These are phyloP conservation scores for Pyropia yezoensis DNA, from an alignment of 23 red algal species.

Conservation along the genomic window DNA sequence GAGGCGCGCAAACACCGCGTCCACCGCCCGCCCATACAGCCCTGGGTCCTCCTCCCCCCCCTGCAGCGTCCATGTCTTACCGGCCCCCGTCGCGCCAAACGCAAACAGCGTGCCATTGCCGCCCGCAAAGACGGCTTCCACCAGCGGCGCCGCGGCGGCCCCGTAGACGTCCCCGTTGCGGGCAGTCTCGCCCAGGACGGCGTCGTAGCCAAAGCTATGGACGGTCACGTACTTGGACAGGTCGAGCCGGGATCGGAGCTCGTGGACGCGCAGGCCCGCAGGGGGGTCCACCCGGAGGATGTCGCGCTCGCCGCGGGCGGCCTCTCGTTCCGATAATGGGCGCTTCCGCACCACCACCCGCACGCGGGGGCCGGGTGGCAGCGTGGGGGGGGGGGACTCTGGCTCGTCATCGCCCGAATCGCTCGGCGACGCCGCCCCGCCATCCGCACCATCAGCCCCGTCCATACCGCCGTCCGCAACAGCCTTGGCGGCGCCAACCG, in stretches of 20 bases:
- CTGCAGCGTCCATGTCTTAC: conserved; percentile 88
- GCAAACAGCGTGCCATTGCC: conserved; percentile 71
- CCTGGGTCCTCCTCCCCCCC: conserved; percentile 63
- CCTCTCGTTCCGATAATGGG: conserved; percentile 41
- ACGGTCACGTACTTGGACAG: conserved; percentile 68
- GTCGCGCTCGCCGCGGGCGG: conserved; percentile 32
- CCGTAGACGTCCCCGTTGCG: conserved; percentile 53
- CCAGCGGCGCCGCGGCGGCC: conserved; percentile 51
- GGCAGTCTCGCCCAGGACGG: conserved; percentile 37
- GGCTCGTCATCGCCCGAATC: too few relatives aligned
- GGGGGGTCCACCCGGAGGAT: conserved; percentile 27
- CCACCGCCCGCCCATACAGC: conserved; percentile 76
- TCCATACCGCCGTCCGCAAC: too few relatives aligned
- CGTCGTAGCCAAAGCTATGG: conserved; percentile 63
- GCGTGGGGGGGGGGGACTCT: neutral
- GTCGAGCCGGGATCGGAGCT: conserved; percentile 52
- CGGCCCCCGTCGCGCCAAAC: conserved; percentile 85
- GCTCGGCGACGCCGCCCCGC: too few relatives aligned
- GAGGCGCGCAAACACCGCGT: conserved; percentile 75
- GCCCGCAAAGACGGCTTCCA: conserved; percentile 63
- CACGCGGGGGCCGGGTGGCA: conserved; percentile 15
- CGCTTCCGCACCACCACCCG: conserved; percentile 70
- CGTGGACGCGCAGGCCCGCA: conserved; percentile 36
- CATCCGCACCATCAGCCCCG: too few relatives aligned
- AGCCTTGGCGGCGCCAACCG: too few relatives aligned